phyloP scores from a whole-genome alignment of 2,329 filamentous ascomycete species.

The Phoma sp. region DNA sequence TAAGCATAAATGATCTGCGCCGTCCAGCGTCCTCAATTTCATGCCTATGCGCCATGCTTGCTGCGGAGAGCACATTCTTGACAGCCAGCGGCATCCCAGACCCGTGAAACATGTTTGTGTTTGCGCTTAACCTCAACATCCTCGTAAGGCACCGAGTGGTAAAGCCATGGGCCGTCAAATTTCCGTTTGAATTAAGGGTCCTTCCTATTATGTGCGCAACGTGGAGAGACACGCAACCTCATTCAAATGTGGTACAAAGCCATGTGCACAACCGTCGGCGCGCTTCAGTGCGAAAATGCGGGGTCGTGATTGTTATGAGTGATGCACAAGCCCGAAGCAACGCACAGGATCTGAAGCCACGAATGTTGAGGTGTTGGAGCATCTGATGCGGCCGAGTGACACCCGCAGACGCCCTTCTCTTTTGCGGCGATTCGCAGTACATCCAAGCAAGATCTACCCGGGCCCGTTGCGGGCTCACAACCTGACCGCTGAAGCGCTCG shows the following conservation, averaged over 20 bases:
- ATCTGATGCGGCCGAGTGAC: conserved; percentile 17
- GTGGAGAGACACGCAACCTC: conserved; percentile 16
- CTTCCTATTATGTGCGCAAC: conserved; percentile 4
- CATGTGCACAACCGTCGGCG: not conserved
- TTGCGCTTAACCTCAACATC: conserved; percentile 9
- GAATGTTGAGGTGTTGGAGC: conserved; percentile 3
- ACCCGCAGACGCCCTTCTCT: conserved; percentile 14
- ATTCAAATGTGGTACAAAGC: conserved; percentile 11
- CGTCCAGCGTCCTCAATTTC: conserved; percentile 17
- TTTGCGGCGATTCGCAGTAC: conserved; percentile 25
- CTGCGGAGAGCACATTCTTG: not conserved
- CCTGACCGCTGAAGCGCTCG: conserved; percentile 38
- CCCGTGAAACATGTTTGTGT: conserved; percentile 11
- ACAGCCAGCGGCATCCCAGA: conserved; percentile 1
- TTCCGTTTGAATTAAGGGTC: not conserved
- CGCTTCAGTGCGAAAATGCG: not conserved
- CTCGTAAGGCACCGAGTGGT: conserved; percentile 16
- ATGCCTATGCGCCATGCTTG: conserved; percentile 4
- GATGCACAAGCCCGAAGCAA: conserved; percentile 2
- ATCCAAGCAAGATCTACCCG: conserved; percentile 27
- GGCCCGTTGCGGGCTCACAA: conserved; percentile 32
- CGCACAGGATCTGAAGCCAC: conserved; percentile 8
- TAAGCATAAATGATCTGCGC: conserved; percentile 15
- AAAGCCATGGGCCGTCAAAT: conserved; percentile 9
- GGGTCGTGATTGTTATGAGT: not conserved